Evolutionary conservation across 257 asterid species (phyloP), one percentile per base, ranked within the genome.

Genomic region (Verbena officinalis): DNA sequence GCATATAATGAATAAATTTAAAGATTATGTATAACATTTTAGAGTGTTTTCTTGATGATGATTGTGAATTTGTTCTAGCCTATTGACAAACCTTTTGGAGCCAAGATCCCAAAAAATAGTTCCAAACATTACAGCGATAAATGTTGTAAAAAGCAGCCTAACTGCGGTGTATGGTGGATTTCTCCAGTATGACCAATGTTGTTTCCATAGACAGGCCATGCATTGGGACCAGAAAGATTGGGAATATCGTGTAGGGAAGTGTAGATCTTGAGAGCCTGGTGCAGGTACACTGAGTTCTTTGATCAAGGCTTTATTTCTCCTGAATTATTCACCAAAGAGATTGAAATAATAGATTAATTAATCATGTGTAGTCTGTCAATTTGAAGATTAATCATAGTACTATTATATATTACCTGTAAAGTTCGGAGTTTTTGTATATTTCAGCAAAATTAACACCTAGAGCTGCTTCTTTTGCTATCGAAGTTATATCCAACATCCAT

Each of bases 401-500:
- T n/a, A n/a, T 5, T 5, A 5, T 27, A 27, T 27, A 27, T 34
- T 75, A 83, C 97, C 80, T 80, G 73, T 72, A 75, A 27, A 83
- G 79, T 43, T 84, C 87, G 0, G 98, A 88, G 75, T 67, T 81
- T 59, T 57, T 84, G 79, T 88, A 91, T 7, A 75, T 4, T 50
- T 81, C 87, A 3, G 86, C 60, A 64, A 91, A 88, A 53, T 79
- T 63, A 34, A 84, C 55, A 2, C 84, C 91, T 2, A 78, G 77
- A 33, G 70, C 73, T 59, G 75, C 77, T 80, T 88, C 98, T 76
- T 84, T 88, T 17, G 80, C 64, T 36, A 75, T 11, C 7, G 95
- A 76, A 65, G 92, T 81, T 22, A 86, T 71, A 40, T 91, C 98
- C 63, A 91, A 66, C 98, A 91, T 91, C 96, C 98, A 91, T 4